Conservation (phyloP, 202 grass and related monocot species). For the Digitaria exilis region DNA sequence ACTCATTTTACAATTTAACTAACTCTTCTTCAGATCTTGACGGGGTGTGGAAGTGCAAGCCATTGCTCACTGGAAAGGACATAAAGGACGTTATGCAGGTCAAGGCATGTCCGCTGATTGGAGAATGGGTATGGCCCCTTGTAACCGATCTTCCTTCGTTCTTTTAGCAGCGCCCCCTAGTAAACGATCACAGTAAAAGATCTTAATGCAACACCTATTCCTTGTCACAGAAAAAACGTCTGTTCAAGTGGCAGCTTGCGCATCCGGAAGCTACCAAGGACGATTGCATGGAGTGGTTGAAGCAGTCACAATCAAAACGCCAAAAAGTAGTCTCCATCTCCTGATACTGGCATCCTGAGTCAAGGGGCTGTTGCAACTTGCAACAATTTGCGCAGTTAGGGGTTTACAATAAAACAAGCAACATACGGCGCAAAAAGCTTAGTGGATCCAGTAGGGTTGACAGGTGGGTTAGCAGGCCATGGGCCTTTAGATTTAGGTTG, state of each 20-base stretch:
- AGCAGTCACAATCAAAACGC: not conserved
- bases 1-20: not conserved
- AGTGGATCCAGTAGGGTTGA: no score
- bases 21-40: not conserved
- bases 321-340: no score
- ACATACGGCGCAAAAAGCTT: no score
- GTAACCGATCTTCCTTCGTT: not conserved
- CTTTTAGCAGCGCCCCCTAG: not conserved
- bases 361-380: no score
- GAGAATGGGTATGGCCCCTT: not conserved
- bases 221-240: not conserved
- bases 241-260: constrained; percentile 5
- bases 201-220: not conserved
- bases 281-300: not conserved
- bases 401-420: no score
- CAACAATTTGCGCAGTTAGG: no score
- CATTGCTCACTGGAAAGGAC: not conserved
- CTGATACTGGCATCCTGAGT: no score
- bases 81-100: not conserved
- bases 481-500: no score
- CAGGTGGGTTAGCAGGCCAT: no score
- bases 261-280: not conserved
- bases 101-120: not conserved
- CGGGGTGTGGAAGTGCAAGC: not conserved
- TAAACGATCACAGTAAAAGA: not conserved